A percentile compares a stretch with the other conserved stretches of the same genome.
Evolutionary conservation across 176 grass and related monocot genomes (phyloP).

Genomic region (Raddia distichophylla): DNA sequence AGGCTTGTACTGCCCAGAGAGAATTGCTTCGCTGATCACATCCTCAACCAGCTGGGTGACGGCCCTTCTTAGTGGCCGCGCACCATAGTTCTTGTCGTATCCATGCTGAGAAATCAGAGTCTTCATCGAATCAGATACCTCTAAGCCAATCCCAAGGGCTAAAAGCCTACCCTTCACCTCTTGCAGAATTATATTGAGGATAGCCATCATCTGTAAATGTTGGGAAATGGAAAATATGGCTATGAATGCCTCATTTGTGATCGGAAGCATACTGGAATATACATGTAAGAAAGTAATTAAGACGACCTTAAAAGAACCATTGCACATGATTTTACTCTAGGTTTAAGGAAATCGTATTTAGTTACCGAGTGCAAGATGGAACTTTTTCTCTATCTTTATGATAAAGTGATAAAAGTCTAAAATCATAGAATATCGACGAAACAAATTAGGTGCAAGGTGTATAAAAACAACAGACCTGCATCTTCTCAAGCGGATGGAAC

Average conservation of each 20-base stretch:
- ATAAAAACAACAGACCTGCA: constrained; percentile 57
- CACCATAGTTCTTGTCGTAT: constrained; percentile 81
- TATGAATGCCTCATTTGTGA: constrained; percentile 21
- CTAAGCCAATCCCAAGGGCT: constrained; percentile 62
- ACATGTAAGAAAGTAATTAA: background rate
- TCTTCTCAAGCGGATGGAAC: constrained; percentile 85
- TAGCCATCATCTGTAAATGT: constrained; percentile 72
- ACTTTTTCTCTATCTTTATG: constrained; percentile 9
- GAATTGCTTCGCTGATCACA: constrained; percentile 85
- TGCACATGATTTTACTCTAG: constrained; percentile 10
- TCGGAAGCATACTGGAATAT: background rate
- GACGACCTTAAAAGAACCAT: background rate
- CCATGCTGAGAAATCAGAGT: constrained; percentile 72
- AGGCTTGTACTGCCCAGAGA: constrained; percentile 69
- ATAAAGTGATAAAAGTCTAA: background rate
- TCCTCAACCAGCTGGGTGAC: constrained; percentile 82
- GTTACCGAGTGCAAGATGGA: background rate
- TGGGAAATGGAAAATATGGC: background rate
- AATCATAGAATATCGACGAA: constrained; percentile 17
- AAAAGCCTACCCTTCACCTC: constrained; percentile 82
- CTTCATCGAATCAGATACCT: constrained; percentile 68
- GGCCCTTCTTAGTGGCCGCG: constrained; percentile 75
- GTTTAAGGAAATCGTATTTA: constrained; percentile 8
- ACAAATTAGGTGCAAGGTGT: constrained; percentile 3
- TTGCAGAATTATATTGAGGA: constrained; percentile 80